Conservation (phyloP, 441 rosid genomes). For the Theobroma grandiflorum region DNA sequence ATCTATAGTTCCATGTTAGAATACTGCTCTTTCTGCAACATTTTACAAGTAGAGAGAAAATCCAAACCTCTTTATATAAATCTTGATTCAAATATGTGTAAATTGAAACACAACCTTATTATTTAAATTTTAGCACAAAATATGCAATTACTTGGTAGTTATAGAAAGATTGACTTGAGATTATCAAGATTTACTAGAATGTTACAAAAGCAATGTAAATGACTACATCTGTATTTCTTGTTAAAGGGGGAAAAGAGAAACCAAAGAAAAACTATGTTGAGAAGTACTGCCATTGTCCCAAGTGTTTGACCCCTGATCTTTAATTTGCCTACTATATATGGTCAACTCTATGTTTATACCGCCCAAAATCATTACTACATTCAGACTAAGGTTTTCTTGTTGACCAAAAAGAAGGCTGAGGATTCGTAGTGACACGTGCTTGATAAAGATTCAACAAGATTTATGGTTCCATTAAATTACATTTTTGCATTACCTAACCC, state of each 20-base stretch:
- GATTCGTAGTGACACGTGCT: slow-evolving; percentile 17
- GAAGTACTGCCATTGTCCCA: background rate
- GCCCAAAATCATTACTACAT: background rate
- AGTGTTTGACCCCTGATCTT: background rate
- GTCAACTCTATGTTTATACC: slow-evolving; percentile 1
- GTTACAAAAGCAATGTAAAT: too few relatives aligned
- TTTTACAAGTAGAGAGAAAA: too few relatives aligned
- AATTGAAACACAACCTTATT: background rate
- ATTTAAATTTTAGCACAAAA: background rate
- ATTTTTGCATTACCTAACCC: slow-evolving; percentile 36
- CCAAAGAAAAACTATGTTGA: background rate
- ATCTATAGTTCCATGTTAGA: too few relatives aligned
- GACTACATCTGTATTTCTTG: too few relatives aligned
- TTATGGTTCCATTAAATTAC: slow-evolving; percentile 7
- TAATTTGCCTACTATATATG: background rate
- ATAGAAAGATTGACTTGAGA: too few relatives aligned
- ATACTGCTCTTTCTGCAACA: too few relatives aligned
- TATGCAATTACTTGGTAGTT: too few relatives aligned
- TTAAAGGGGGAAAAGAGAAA: background rate
- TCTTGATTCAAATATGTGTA: too few relatives aligned
- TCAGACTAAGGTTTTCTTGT: background rate
- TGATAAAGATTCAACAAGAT: background rate
- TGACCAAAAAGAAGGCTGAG: background rate
- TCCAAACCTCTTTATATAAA: too few relatives aligned
- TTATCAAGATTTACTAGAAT: too few relatives aligned